Conservation (phyloP, 2,329 filamentous ascomycete genomes). For the Paraphaeosphaeria sporulosa region DNA sequence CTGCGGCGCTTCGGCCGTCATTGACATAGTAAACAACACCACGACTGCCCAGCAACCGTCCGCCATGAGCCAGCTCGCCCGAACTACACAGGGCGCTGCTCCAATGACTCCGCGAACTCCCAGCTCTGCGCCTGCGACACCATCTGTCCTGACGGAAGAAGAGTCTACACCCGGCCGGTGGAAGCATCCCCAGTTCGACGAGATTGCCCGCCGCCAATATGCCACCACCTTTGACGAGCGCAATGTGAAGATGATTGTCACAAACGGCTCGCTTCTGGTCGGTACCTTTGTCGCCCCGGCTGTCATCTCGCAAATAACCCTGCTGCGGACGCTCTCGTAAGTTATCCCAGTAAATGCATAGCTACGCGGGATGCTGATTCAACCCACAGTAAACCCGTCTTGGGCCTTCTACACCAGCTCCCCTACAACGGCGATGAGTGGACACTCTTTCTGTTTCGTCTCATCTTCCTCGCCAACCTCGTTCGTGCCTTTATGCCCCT, state of each 20-base stretch:
- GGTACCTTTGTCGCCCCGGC: slow-evolving; percentile 52
- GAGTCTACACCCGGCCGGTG: slow-evolving; percentile 71
- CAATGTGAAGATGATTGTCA: slow-evolving; percentile 74
- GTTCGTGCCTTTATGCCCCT: slow-evolving; percentile 74
- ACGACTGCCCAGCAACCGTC: slow-evolving; percentile 12
- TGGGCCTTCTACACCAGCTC: slow-evolving; percentile 45
- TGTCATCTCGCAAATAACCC: slow-evolving; percentile 29
- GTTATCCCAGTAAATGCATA: slow-evolving; percentile 7
- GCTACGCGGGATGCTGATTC: neutral
- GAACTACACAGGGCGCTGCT: slow-evolving; percentile 18
- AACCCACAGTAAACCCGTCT: slow-evolving; percentile 28
- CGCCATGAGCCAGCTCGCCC: slow-evolving; percentile 29
- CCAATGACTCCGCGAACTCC: slow-evolving; percentile 31
- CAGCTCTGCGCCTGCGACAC: slow-evolving; percentile 29
- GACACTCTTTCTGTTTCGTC: slow-evolving; percentile 57
- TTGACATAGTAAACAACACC: slow-evolving; percentile 17
- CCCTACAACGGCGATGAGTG: slow-evolving; percentile 46
- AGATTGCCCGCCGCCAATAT: slow-evolving; percentile 83
- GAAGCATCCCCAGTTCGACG: slow-evolving; percentile 87
- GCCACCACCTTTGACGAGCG: slow-evolving; percentile 79
- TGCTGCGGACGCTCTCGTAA: slow-evolving; percentile 33
- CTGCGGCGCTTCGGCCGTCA: neutral
- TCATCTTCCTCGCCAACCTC: slow-evolving; percentile 70
- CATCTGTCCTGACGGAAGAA: slow-evolving; percentile 34
- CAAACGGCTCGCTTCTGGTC: slow-evolving; percentile 68